These are phyloP conservation scores for Dichomitus squalens DNA, from an alignment of 1,284 basidiomycete species.

Conservation along the genomic window DNA sequence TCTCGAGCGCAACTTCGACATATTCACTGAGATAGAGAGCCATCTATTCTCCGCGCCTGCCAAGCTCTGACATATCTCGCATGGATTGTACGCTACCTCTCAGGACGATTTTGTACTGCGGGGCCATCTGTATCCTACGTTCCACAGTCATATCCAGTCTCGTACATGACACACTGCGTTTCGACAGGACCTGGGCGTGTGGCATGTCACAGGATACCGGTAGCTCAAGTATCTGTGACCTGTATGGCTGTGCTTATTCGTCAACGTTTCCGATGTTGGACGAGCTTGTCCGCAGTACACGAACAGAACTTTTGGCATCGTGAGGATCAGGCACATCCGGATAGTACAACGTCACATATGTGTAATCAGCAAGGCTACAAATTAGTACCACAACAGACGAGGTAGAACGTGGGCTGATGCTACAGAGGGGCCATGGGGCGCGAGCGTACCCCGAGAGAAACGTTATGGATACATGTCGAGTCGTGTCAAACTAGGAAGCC, in stretches of 20 bases:
- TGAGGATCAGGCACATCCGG: not conserved
- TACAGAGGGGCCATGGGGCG: conserved; percentile 7
- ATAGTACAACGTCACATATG: conserved; percentile 1
- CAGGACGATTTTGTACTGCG: no score
- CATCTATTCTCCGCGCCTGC: conserved; percentile 7
- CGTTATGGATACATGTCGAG: conserved; percentile 23
- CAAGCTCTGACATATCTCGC: conserved; percentile 15
- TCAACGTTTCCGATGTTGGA: no score
- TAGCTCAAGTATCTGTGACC: no score
- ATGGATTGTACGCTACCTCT: not conserved
- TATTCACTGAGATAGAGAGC: conserved; percentile 48
- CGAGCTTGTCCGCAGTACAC: no score
- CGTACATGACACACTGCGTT: no score
- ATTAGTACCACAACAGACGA: conserved; percentile 1
- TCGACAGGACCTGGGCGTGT: no score
- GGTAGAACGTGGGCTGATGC: conserved; percentile 15
- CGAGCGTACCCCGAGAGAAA: conserved; percentile 1
- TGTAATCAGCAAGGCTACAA: conserved; percentile 18
- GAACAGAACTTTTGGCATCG: not conserved
- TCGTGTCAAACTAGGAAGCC: not conserved
- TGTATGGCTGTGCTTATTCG: no score
- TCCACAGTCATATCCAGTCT: not conserved
- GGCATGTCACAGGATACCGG: no score
- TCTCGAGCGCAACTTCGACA: conserved; percentile 60
- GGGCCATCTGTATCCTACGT: not conserved